Percentiles rank a stretch among this genome's conserved stretches.
phyloP scores from a whole-genome alignment of 257 asterid genomes.

The Scutellaria minor region DNA sequence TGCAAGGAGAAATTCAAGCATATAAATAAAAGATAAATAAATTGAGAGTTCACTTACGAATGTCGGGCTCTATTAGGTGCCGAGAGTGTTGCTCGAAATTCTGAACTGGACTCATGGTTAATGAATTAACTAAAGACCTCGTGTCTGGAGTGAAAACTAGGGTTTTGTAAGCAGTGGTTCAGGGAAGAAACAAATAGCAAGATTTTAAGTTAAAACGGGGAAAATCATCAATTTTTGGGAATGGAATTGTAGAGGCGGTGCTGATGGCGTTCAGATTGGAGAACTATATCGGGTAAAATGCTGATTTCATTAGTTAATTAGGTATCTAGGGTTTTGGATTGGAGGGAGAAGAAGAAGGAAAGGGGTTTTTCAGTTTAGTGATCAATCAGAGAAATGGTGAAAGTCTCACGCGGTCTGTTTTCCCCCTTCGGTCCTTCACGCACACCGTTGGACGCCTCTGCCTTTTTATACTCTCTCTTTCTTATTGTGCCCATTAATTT shows the following conservation, averaged over 20 bases:
- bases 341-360: conserved; percentile 18
- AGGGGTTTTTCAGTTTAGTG: conserved; percentile 31
- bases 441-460: background rate
- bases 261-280: conserved; percentile 9
- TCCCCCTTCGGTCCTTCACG: conserved; percentile 21
- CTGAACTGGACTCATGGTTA: conserved; percentile 86
- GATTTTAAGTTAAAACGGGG: background rate
- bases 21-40: background rate
- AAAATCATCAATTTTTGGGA: conserved; percentile 17
- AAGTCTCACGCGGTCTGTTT: conserved; percentile 10
- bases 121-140: conserved; percentile 26
- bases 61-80: conserved; percentile 73
- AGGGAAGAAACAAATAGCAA: conserved; percentile 4
- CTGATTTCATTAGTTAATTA: conserved; percentile 14
- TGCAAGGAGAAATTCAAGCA: background rate
- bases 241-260: conserved; percentile 18
- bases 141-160: conserved; percentile 15
- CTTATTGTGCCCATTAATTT: too few relatives aligned
- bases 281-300: background rate
- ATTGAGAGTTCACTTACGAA: conserved; percentile 50
- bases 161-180: conserved; percentile 31
- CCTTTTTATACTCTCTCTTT: background rate
- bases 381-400: conserved; percentile 18
- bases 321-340: conserved; percentile 45
- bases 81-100: conserved; percentile 96